Base-by-base conservation (phyloP, 2,329 filamentous ascomycete species). In the Exophiala viscosa region DNA sequence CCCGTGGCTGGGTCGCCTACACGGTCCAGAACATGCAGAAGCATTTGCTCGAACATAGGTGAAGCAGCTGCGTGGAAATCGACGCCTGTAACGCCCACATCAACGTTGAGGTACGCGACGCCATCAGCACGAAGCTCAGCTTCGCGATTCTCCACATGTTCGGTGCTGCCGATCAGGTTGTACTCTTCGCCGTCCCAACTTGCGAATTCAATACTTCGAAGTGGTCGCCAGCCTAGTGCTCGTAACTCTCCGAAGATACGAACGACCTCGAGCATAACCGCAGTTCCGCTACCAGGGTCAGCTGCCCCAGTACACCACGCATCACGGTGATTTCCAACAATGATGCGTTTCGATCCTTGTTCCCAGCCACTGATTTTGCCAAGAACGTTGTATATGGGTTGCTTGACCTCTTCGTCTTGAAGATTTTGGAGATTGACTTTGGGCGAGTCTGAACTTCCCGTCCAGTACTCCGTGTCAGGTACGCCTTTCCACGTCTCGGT, bases 101-200 rank as follows among this genome's bases (percentile, higher is more conserved):
- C 92, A 36, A 99, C 84, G 65, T 99, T 99, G 60, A 99, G 77
- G 65, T 99, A 99, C 8, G 88, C 91, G 58, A 89, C 83, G 0
- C 82, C 92, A 62, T 93, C 80, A 14, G 80, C 74, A 38, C 88
- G 85, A 5, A 99, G 77, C 2, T 74, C 69, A 0, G 91, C 84
- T 23, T 90, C 76, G 61, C 92, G 85, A 42, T 87, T 86, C 72
- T 99, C 93, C 41, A 99, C 93, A 64, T 87, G 92, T 69, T 99
- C 93, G 1, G 93, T 97, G 9, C 90, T 95, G 7, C 93, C 93
- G 52, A 96, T 88, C 41, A 93, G 75, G 69, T 96, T 96, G 74
- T 96, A 97, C 69, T 92, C 90, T 62, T 86, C 86, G 3, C 83
- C 93, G 68, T 99, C 93, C 93, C 93, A 99, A 32, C 89, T 96